Conservation (phyloP, 2,329 filamentous ascomycete genomes). For the Helotiales sp. region DNA sequence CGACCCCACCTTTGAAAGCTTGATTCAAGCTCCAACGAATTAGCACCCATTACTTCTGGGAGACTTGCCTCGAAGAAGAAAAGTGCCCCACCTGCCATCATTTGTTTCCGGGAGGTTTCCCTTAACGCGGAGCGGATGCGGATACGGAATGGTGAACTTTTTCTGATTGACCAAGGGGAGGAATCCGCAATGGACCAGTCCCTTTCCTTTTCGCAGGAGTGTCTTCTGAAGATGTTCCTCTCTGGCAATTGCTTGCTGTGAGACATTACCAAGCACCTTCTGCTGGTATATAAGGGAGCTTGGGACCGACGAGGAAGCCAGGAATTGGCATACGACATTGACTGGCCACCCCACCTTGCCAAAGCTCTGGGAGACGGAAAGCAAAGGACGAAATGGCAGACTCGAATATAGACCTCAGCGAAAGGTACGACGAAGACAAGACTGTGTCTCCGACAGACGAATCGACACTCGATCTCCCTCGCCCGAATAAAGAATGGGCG, state of each 20-base stretch:
- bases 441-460: slow-evolving; percentile 8
- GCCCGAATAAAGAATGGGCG: slow-evolving; percentile 24
- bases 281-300: neutral
- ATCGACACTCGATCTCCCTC: slow-evolving; percentile 6
- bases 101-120: neutral
- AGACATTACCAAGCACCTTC: neutral
- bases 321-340: neutral
- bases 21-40: neutral
- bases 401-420: neutral
- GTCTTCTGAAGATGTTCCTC: too few relatives aligned
- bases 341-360: neutral
- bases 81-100: neutral
- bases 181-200: too few relatives aligned
- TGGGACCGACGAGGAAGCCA: neutral
- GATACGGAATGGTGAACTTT: too few relatives aligned
- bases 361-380: neutral
- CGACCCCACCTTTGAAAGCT: neutral
- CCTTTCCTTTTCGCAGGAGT: too few relatives aligned
- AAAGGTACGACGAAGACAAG: slow-evolving; percentile 3
- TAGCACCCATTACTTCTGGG: neutral
- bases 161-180: too few relatives aligned
- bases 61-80: neutral
- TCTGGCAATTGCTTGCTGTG: too few relatives aligned
- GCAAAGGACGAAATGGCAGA: slow-evolving; percentile 6
- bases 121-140: neutral